These are phyloP conservation scores for Aureobasidium pullulans DNA, from an alignment of 2,329 filamentous ascomycete species.

Conservation along the genomic window DNA sequence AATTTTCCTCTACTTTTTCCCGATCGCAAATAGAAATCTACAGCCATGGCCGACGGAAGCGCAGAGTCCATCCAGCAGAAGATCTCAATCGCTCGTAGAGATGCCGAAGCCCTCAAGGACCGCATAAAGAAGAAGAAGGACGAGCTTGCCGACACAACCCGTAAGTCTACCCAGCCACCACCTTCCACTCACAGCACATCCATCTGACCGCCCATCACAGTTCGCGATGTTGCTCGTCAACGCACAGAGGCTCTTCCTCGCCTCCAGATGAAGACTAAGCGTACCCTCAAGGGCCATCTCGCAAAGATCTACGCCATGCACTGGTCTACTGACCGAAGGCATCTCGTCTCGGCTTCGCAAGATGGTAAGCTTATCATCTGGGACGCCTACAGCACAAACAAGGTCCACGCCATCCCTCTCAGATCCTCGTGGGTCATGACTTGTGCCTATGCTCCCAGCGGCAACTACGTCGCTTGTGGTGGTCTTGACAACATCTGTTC, in stretches of 20 bases:
- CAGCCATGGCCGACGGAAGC: constrained; percentile 41
- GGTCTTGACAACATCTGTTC: constrained; percentile 99
- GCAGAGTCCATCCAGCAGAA: constrained; percentile 46
- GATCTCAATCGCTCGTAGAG: constrained; percentile 94
- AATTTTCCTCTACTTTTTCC: neutral
- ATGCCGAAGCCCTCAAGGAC: constrained; percentile 96
- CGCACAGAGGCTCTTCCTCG: constrained; percentile 86
- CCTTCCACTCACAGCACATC: neutral
- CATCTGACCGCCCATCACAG: constrained; percentile 38
- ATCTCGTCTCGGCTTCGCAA: constrained; percentile 95
- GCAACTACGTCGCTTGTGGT: constrained; percentile 97
- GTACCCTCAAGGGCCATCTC: constrained; percentile 92
- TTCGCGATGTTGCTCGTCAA: constrained; percentile 85
- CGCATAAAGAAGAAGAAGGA: constrained; percentile 99
- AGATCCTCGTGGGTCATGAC: constrained; percentile 99
- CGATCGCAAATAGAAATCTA: neutral
- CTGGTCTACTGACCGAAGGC: constrained; percentile 96
- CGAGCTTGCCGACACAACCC: constrained; percentile 93
- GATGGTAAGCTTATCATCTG: constrained; percentile 99
- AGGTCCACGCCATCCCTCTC: constrained; percentile 95
- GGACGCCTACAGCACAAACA: constrained; percentile 99
- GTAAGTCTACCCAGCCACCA: constrained; percentile 52
- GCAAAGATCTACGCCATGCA: constrained; percentile 99
- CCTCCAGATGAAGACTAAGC: constrained; percentile 95
- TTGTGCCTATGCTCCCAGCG: constrained; percentile 95